Evolutionary conservation across 768 basidiomycete genomes (phyloP), one percentile per base, ranked within the genome.

Genomic region (Tubosaeta sp.): DNA sequence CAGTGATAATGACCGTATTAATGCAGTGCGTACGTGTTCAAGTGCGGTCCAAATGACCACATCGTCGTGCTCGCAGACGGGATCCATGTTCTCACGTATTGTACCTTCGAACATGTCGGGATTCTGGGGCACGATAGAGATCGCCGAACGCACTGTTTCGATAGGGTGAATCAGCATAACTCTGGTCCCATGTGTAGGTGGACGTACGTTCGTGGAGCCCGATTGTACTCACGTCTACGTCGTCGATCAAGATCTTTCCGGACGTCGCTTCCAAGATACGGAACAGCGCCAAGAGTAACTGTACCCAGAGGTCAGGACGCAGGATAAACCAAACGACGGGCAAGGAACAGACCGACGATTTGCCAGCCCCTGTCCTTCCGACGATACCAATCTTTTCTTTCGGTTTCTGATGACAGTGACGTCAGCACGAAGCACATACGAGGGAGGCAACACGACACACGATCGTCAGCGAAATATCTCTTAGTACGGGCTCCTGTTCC

Each of bases 351-450:
- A 87, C 86, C 1, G 87, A 84, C 32, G 86, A 87, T 69, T 89
- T 89, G 53, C 87, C 79, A 63, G 85, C 77, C n/a, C 90, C 94
- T 5, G 94, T 95, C 54, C 89, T 69, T 3, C 89, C 90, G 65
- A 86, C 81, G 5, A 96, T 83, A 16, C 95, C 95, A 40, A 95
- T 81, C 68, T 94, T 95, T 65, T 94, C 89, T 41, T 78, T 81
- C 0, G 87, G 74, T 59, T 81, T 74, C 86, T 88, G 29, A 35
- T n/a, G 16, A 40, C 19, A 12, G 18, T 5, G 14, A 49, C 52
- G 44, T 66, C 29, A 56, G 40, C n/a, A 10, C 21, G 14, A 12
- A n/a, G 57, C 4, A 30, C 10, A 24, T 5, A 13, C 0, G 12
- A 35, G 10, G 18, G 6, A 8, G n/a, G n/a, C n/a, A n/a, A n/a